Evolutionary conservation across 2,329 filamentous ascomycete species (phyloP), one percentile per base, ranked within the genome.

Genomic region (Fusarium pseudonygamai): DNA sequence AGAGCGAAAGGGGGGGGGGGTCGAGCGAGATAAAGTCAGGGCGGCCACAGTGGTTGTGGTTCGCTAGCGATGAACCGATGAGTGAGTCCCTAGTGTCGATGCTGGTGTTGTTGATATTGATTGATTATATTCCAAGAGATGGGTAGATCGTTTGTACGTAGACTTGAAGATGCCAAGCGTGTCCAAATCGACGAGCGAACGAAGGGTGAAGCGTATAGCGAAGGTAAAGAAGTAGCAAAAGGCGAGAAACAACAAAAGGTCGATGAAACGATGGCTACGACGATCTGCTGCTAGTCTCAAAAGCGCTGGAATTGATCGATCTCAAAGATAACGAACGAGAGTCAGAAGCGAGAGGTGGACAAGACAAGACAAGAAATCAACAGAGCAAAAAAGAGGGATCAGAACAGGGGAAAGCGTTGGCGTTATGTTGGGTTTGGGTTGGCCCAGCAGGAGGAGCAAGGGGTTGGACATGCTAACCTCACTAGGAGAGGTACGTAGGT

Each of bases 401-500:
- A 26, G 50, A 55, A 67, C 66, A 73, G 60, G 71, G 71, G 50
- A 73, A 74, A 65, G 71, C 63, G 71, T 59, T 71, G 71, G 71
- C 50, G 71, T 73, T 64, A 70, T 71, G 67, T 53, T 64, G 46
- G 67, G 71, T 64, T 64, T 64, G 42, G 67, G 60, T 74, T 74
- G 71, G 71, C 71, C 67, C 71, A 74, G 71, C 63, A 74, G 63
- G 40, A 50, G 22, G 46, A 67, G 47, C 66, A 64, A 40, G 71
- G 71, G 61, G 67, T 65, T 36, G 57, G 71, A 71, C 47, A 64
- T 52, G 43, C 47, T 45, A 47, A 47, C 45, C 45, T 34, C n/a
- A 43, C 26, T 50, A 14, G 26, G n/a, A 58, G 37, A 22, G 45
- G 65, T 73, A 73, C 59, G 67, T 74, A 37, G 36, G 16, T 37